Conservation (phyloP, 495 filamentous ascomycete species). For the Penicillium dipodomyicola region DNA sequence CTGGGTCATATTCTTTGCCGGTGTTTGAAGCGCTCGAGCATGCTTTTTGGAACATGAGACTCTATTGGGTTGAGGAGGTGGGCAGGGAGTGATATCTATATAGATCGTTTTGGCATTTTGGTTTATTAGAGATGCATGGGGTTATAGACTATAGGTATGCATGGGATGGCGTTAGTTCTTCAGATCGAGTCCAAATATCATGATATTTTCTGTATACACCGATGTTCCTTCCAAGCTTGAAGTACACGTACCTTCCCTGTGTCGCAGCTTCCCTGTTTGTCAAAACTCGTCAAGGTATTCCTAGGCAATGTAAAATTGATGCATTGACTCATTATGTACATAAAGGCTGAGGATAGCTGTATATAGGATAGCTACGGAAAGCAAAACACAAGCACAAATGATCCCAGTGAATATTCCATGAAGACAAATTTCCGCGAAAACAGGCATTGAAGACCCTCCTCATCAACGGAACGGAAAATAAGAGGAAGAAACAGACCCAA, state of each 20-base stretch:
- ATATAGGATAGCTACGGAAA: not conserved
- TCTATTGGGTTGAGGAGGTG: conserved; percentile 32
- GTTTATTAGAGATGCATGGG: not conserved
- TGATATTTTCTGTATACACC: not conserved
- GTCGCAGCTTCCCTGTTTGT: not conserved
- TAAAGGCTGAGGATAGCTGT: not conserved
- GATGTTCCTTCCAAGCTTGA: not conserved
- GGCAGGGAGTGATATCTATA: not conserved
- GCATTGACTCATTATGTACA: not conserved
- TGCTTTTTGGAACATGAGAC: conserved; percentile 45
- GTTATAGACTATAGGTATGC: not conserved
- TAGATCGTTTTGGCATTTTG: not conserved
- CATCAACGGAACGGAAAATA: not conserved
- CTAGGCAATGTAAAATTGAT: not conserved
- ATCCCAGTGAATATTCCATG: conserved; percentile 2
- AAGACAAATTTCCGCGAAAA: not conserved
- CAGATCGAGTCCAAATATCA: not conserved
- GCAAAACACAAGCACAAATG: not conserved
- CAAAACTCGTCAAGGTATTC: not conserved
- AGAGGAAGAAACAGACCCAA: not conserved
- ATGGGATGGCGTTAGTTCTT: conserved; percentile 1
- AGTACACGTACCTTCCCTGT: not conserved
- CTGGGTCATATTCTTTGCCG: conserved; percentile 30
- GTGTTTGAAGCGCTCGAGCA: conserved; percentile 37
- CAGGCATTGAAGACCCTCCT: not conserved